Evolutionary conservation across 1,284 basidiomycete species (phyloP).

Genomic region (Flammula alnicola): DNA sequence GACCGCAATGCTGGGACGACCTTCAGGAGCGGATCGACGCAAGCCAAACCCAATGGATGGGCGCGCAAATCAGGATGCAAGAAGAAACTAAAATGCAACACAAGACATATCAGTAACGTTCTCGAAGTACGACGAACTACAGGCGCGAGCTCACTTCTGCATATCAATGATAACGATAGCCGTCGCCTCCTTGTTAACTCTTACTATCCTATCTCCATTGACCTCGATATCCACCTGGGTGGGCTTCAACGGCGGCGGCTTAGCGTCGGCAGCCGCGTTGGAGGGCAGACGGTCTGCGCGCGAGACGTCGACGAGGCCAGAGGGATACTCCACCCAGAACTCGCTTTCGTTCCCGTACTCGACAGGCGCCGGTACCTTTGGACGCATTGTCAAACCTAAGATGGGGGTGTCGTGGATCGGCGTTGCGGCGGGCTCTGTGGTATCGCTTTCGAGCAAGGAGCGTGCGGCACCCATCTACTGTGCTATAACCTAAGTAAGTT

Average conservation of each 20-base stretch:
- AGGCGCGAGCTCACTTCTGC: conserved; percentile 70
- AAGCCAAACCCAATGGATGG: conserved; percentile 61
- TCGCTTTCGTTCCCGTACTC: conserved; percentile 60
- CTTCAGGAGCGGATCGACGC: conserved; percentile 59
- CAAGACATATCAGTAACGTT: conserved; percentile 1
- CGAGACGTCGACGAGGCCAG: conserved; percentile 64
- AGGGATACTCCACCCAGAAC: conserved; percentile 74
- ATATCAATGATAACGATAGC: conserved; percentile 72
- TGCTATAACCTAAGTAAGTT: background rate
- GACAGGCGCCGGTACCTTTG: conserved; percentile 45
- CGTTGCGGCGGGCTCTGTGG: conserved; percentile 12
- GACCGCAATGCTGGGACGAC: conserved; percentile 53
- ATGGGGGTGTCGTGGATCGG: conserved; percentile 47
- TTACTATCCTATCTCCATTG: conserved; percentile 52
- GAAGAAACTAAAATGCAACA: conserved; percentile 52
- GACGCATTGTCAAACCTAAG: conserved; percentile 50
- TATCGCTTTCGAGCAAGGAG: conserved; percentile 6
- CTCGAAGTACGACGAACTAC: background rate
- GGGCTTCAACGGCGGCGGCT: conserved; percentile 39
- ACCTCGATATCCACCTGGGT: conserved; percentile 59
- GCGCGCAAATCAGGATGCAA: conserved; percentile 62
- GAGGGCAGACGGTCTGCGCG: conserved; percentile 45
- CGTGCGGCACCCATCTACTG: conserved; percentile 12
- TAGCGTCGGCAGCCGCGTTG: conserved; percentile 13
- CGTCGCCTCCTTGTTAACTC: conserved; percentile 52